Evolutionary conservation across 257 asterid species (phyloP), one percentile per base, ranked within the genome.

Genomic region (Ophiorrhiza pumila): DNA sequence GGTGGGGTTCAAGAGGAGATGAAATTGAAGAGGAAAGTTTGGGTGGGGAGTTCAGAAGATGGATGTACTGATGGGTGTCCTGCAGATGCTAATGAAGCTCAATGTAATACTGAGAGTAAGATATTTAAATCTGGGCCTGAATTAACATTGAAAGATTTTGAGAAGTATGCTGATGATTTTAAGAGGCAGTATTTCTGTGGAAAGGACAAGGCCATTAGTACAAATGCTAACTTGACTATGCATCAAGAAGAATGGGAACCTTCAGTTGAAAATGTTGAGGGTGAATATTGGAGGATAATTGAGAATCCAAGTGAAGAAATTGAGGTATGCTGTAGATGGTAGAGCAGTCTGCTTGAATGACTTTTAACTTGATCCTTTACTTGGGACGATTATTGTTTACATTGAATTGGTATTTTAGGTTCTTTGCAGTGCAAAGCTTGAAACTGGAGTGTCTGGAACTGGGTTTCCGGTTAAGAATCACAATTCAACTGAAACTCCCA

Each of bases 201-300:
- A 64, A 72, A 68, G 57, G 84, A 72, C 77, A 76, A 67, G 65
- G 79, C 68, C 31, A 65, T 45, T 60, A 72, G 59, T 45, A 71
- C 72, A 27, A 81, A 72, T 45, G 45, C 56, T 13, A 73, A 72
- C 25, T 35, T 62, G 42, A 64, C 12, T 43, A 58, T 65, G 0
- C 45, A 41, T 49, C 62, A 27, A 62, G 82, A 71, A 58, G 68
- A 29, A 46, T 71, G 60, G 71, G 89, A 75, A 74, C 95, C 90
- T 18, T 75, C 82, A 41, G 59, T 85, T 72, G 79, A 77, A 29
- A 77, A 83, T 77, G 73, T 94, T 47, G 99, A 94, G 86, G 91
- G 90, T 41, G 97, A 94, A 76, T 94, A 91, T 81, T 94, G 99
- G 99, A 85, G 96, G 69, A 80, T 88, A 50, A 69, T 94, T 75